Base-by-base conservation (phyloP, 768 basidiomycete species). In the Phlegmacium glaucopus region DNA sequence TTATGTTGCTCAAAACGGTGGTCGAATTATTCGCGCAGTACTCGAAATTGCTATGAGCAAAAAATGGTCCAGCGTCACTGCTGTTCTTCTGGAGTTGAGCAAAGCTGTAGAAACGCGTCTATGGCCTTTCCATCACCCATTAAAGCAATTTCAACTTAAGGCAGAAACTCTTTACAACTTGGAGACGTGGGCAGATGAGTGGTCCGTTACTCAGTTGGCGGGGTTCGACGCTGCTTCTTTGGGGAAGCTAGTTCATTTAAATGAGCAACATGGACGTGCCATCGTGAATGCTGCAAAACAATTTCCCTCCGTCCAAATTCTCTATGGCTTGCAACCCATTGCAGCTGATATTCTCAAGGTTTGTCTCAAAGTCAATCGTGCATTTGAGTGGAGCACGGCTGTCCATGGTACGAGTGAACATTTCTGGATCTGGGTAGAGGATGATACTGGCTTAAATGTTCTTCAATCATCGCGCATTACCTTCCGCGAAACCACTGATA, bases 391-490 rank as follows among this genome's bases (percentile, higher is more conserved):
- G 95, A 87, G 74, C 54, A 57, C 70, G 18, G 87, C 80, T 62
- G 56, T 85, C 3, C 94, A 96, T 56, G 88, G 87, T 0, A 72
- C 69, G 9, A 70, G 72, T 2, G 92, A 98, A 63, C 87, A 91
- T 1, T 97, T 97, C 68, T 97, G 91, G 85, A 65, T 99, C 26
- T 98, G 96, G 96, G 71, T 96, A 3, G 94, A 98, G 68, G 92
- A 94, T 58, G 75, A 85, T 30, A 78, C 86, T 28, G 86, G 83
- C n/a, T 53, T 77, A n/a, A 77, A 77, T 30, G 94, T 98, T 57
- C 77, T 94, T 9, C 94, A 95, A 60, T 75, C 87, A 44, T 71
- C 83, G 1, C 83, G 87, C 57, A 67, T 94, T 18, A 57, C 83
- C 28, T 79, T 97, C 51, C 84, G 87, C 37, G 78, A 81, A 51